Evolutionary conservation across 1,139 yeast genomes (phyloP).

Genomic region (Yamadazyma dendronema): DNA sequence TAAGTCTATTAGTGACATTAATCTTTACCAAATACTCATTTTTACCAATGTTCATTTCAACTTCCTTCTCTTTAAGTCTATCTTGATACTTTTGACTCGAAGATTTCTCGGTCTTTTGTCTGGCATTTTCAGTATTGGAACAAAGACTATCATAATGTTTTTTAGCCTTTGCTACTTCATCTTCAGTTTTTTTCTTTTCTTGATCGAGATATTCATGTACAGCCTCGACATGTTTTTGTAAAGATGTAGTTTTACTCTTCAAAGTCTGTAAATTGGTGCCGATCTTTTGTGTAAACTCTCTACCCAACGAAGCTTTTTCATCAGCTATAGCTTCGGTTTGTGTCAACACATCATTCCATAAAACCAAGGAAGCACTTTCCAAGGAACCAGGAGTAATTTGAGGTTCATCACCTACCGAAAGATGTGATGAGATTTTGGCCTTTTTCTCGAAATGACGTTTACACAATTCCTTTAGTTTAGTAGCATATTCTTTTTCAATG

Average conservation of each 20-base stretch:
- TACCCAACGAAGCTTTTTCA: conserved; percentile 61
- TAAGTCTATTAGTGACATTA: conserved; percentile 82
- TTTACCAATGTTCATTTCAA: conserved; percentile 83
- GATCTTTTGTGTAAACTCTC: conserved; percentile 59
- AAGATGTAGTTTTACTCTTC: conserved; percentile 50
- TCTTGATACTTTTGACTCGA: conserved; percentile 57
- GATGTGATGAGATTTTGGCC: conserved; percentile 60
- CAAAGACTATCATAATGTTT: conserved; percentile 77
- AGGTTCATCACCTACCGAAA: conserved; percentile 92
- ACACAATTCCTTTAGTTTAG: conserved; percentile 61
- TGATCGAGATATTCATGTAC: conserved; percentile 56
- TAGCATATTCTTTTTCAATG: conserved; percentile 81
- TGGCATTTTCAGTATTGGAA: conserved; percentile 72
- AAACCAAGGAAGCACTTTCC: conserved; percentile 88
- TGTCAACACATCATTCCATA: conserved; percentile 86
- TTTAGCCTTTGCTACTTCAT: conserved; percentile 70
- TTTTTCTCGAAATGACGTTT: conserved; percentile 74
- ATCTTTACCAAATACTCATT: conserved; percentile 79
- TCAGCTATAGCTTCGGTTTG: conserved; percentile 81
- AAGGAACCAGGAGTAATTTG: conserved; percentile 91
- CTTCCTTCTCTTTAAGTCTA: conserved; percentile 60
- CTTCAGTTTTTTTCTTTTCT: conserved; percentile 62
- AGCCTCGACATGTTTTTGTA: conserved; percentile 55
- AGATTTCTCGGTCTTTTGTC: conserved; percentile 66
- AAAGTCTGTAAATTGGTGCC: conserved; percentile 62